Conservation (phyloP, 2,329 filamentous ascomycete genomes). For the Sporothrix globosa region DNA sequence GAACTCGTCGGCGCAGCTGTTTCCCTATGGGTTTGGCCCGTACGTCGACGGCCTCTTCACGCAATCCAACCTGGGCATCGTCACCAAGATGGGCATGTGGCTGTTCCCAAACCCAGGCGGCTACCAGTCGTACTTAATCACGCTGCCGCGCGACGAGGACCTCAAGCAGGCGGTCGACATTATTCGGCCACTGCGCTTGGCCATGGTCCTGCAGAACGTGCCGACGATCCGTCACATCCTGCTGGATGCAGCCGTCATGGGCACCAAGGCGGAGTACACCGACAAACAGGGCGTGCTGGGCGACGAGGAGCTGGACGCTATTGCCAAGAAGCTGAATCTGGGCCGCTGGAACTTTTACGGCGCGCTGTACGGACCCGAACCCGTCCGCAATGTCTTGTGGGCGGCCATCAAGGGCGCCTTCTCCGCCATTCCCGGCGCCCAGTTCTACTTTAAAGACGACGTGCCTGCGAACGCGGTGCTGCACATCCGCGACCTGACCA, state of each 20-base stretch:
- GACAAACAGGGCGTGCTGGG: slow-evolving; percentile 37
- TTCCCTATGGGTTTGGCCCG: slow-evolving; percentile 48
- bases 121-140: slow-evolving; percentile 48
- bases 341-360: slow-evolving; percentile 57
- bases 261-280: slow-evolving; percentile 33
- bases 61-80: slow-evolving; percentile 56
- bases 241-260: slow-evolving; percentile 46
- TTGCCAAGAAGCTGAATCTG: slow-evolving; percentile 46
- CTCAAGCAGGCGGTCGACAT: slow-evolving; percentile 45
- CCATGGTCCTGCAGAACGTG: slow-evolving; percentile 50
- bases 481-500: slow-evolving; percentile 44
- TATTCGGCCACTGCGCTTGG: slow-evolving; percentile 42
- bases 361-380: slow-evolving; percentile 46
- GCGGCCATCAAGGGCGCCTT: slow-evolving; percentile 51
- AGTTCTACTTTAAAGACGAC: slow-evolving; percentile 50
- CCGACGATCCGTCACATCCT: slow-evolving; percentile 50
- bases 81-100: slow-evolving; percentile 58
- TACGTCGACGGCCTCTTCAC: slow-evolving; percentile 53
- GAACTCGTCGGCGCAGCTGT: slow-evolving; percentile 46
- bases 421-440: slow-evolving; percentile 46
- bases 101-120: slow-evolving; percentile 45
- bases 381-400: slow-evolving; percentile 42
- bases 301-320: slow-evolving; percentile 40
- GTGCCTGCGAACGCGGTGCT: slow-evolving; percentile 46
- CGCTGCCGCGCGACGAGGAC: slow-evolving; percentile 46